Base-by-base conservation (phyloP, 352 stramenopile species). In the Globisporangium echinulatum region DNA sequence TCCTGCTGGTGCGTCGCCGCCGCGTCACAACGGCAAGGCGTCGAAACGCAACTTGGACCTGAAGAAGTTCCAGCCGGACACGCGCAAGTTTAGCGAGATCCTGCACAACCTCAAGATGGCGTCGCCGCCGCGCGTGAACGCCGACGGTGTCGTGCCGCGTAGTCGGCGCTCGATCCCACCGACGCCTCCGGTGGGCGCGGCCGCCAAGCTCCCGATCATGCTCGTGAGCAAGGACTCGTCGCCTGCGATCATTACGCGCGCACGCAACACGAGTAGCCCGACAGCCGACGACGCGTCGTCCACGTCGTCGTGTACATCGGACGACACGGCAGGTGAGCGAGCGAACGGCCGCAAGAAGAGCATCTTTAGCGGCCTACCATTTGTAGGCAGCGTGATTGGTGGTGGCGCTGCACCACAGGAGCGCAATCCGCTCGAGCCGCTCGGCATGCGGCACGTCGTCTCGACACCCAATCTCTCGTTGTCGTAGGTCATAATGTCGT, bases 61-160 rank as follows among this genome's bases (percentile, higher is more conserved):
- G 5, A 88, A 88, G 65, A 79, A 84, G 33, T 90, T 89, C 59
- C 75, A 89, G 44, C 79, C 79, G 2, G 80, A 90, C 61, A 79
- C 79, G 33, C 79, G 83, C 55, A 79, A 85, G 56, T 92, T 89
- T 69, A 76, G 76, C 4, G 82, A 92, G 61, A 87, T 92, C 52
- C 59, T 92, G 25, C 71, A 78, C 60, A 85, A 85, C 19, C 73
- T 92, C 49, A 88, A 88, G 60, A 72, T 85, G 33, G 62, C 70
- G 15, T 83, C 76, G 19, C 65, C 71, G 19, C 64, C 71, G 42
- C 64, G 66, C 54, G 59, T 76, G 52, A 70, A 71, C 3, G 60
- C 52, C 3, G 47, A 49, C n/a, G 42, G 50, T 37, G 14, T 11
- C 17, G 6, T 33, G 9, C 44, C 58, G 53, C 37, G 67, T 62